Evolutionary conservation across 1,284 basidiomycete species (phyloP), one percentile per base, ranked within the genome.

Genomic region (Stygiomarasmius scandens): DNA sequence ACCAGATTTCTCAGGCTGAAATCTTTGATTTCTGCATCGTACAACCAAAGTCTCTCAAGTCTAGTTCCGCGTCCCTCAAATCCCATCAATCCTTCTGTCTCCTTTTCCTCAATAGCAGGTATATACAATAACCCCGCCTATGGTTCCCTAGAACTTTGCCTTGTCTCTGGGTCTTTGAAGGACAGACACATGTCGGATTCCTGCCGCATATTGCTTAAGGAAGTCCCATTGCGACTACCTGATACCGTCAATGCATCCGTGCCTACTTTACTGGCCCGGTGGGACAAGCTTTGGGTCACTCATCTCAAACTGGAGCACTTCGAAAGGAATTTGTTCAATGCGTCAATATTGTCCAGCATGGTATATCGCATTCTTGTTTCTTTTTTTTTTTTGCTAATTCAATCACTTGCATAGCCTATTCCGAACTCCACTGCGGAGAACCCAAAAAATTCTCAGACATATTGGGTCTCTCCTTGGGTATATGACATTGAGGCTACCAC

Each of bases 291-390:
- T 11, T 65, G 56, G 60, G 23, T 29, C 5, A 55, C 61, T 5
- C 64, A 70, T 48, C 22, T 66, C 19, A 56, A 53, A 22, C 47
- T 69, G 20, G 55, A 61, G 22, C 68, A 69, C 52, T 66, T 65
- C 41, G 53, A 58, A 29, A 63, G 61, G 3, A 59, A 66, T 43
- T 22, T 59, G 10, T 69, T 66, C 56, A 66, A 65, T 43, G 43
- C 65, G 38, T 59, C 59, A 44, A 5, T 24, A 4, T 54, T 67
- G 19, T 48, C 36, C 5, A 69, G 67, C 45, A 43, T 56, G 6
- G 65, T 68, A 19, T 57, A 66, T 54, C 16, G n/a, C 2, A 16
- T 47, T 16, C 8, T 12, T 14, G 6, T 29, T 8, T n/a, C 47
- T 6, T 32, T 27, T 20, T 49, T 34, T 49, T 20, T 16, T 49